A percentile compares a stretch with the other conserved stretches of the same genome.
These are phyloP conservation scores for Saccharomyces hybrid DNA, from an alignment of 1,139 yeast species.

Conservation along the genomic window DNA sequence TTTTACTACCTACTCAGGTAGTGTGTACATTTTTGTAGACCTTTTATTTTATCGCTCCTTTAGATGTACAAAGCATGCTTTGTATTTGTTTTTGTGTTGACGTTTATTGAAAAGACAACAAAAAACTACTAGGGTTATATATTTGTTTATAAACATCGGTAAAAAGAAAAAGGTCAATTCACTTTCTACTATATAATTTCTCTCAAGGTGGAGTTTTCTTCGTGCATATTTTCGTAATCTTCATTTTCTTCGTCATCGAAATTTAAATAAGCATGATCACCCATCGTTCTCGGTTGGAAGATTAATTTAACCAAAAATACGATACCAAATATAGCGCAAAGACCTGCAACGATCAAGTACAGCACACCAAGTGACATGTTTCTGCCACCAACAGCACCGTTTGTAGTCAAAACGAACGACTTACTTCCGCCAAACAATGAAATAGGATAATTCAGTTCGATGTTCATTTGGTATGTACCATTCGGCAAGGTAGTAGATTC, in stretches of 20 bases:
- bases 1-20: not conserved
- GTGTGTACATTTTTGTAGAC: not conserved
- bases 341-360: constrained; percentile 89
- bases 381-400: constrained; percentile 86
- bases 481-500: constrained; percentile 51
- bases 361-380: constrained; percentile 80
- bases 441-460: constrained; percentile 88
- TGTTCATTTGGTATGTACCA: constrained; percentile 65
- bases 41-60: not conserved
- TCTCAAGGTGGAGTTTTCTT: constrained; percentile 19
- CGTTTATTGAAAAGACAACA: not conserved
- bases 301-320: constrained; percentile 41
- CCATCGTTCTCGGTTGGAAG: constrained; percentile 40
- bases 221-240: constrained; percentile 5
- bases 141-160: not conserved
- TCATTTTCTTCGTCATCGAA: constrained; percentile 22
- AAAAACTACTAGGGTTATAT: not conserved
- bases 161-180: not conserved
- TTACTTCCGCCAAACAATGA: constrained; percentile 75
- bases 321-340: constrained; percentile 44
- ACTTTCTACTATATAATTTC: constrained; percentile 21
- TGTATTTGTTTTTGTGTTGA: not conserved
- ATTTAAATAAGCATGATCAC: constrained; percentile 37
- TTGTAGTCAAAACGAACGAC: constrained; percentile 68
- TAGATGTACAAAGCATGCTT: not conserved